Evolutionary conservation across 2,329 filamentous ascomycete genomes (phyloP), one percentile per base, ranked within the genome.

Genomic region (Diaporthe vaccinii): DNA sequence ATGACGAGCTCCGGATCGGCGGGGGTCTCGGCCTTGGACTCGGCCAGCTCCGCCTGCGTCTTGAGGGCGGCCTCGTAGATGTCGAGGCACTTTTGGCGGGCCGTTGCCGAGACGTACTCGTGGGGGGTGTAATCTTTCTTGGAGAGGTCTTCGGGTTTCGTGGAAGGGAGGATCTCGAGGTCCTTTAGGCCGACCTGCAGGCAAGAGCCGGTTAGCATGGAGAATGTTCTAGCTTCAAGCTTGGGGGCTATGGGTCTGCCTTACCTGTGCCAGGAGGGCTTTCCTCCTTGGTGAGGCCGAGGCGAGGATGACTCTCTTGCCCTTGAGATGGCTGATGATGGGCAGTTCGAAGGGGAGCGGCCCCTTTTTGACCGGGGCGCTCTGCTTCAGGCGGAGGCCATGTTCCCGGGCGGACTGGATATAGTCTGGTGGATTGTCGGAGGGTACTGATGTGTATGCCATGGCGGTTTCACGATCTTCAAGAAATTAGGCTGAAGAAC

Each of bases 71-170:
- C 80, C 72, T 86, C 80, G 83, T 92, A 92, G 14, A 98, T 94
- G 61, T 93, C 90, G 58, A 95, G 89, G 69, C 93, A 94, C 85
- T 99, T 99, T 79, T 93, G 91, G 31, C 91, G 91, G 4, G 96
- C 96, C 2, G 97, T 99, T 74, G 93, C 91, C 20, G 96, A 89
- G 28, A 98, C 97, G 86, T 99, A 99, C 85, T 98, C 95, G 83
- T 94, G 94, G 1, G 97, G 95, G 0, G 92, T 91, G 75, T 96
- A 90, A 2, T 85, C 83, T 10, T 86, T 83, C 84, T 98, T 98
- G 80, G 94, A 90, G 73, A 98, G 90, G 86, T 98, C 90, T 86
- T 99, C 97, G 71, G 94, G 93, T 78, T 94, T 92, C 72, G 90
- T 92, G 57, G 95, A 98, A 22, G 97, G 95, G 76, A 93, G 89